Base-by-base conservation (phyloP, 805 yeast species). In the Hanseniaspora hatyaiensis region DNA sequence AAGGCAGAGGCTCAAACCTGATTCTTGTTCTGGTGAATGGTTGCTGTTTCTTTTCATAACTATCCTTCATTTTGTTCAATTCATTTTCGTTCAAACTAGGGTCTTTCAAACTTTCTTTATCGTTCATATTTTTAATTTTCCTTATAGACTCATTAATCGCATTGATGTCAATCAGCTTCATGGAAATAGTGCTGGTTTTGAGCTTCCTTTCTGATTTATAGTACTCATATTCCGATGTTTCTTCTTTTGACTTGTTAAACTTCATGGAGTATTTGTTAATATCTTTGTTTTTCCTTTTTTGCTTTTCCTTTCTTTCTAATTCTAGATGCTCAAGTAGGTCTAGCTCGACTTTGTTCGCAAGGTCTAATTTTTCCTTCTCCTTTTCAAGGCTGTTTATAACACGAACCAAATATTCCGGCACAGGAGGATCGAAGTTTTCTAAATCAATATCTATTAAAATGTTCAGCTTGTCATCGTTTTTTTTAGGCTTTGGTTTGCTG, bases 101-200 rank as follows among this genome's bases (percentile, higher is more conserved):
- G 9, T 36, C 39, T 4, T 29, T 29, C 5, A 6, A n/a, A n/a
- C n/a, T n/a, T n/a, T n/a, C 32, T 6, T 23, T 23, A 8, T 36
- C 39, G 15, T 36, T 36, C 39, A 36, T 23, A 29, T 36, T 36
- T 20, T 26, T 60, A 58, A 15, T 66, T 64, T n/a, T 66, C 67
- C 52, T 65, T 64, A 38, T 63, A 66, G 53, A 58, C 64, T 34
- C 58, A 62, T 29, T 57, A 54, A 22, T 60, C 57, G 28, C 59
- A 55, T 51, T 65, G 60, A 43, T 64, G 4, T 34, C 33, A 15
- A 34, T 36, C 4, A 44, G 24, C 61, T 40, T 63, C 56, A 34
- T 38, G 19, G 49, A 38, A 12, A 38, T 45, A 1, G 9, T 45
- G 2, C 33, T 37, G 8, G 23, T 38, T n/a, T 32, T 32, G 6